Evolutionary conservation across 225 moss, liverwort and hornwort genomes (phyloP), one percentile per base, ranked within the genome.

Genomic region (Thuidium tamariscinum): DNA sequence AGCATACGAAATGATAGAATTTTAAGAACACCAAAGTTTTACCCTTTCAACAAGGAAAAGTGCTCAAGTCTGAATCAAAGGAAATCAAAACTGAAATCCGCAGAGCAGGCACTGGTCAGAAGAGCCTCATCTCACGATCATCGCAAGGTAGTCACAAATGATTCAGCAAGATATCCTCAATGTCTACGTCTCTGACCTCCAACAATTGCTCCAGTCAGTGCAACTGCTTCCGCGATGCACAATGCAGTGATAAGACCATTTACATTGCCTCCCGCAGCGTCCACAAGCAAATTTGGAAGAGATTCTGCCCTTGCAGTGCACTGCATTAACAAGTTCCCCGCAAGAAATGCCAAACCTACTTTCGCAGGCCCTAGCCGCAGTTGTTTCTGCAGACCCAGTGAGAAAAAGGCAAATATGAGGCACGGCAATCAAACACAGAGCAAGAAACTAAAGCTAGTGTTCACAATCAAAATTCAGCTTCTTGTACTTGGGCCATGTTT

Each of bases 121-220:
- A 75, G 63, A 69, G 77, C 66, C 66, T 52, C 59, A 61, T 79
- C 61, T 82, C 82, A 85, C 41, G 74, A 83, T 76, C 37, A 63
- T 63, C 39, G 63, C 65, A 85, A 86, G 54, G n/a, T 77, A 71
- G 77, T 54, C 82, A 89, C 68, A 86, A 41, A 62, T 85, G 77
- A 44, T 77, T 76, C 63, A 77, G 49, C 67, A 77, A 76, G 39
- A 81, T 71, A 27, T 71, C 48, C 34, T 39, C 13, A 79, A 82
- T 57, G 61, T 39, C n/a, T 82, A 83, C n/a, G 69, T 62, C 76
- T 77, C 93, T 87, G 54, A 94, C 93, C 93, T 91, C 91, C 94
- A 87, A 94, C 94, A 83, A 93, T 90, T 85, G 94, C 94, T 88
- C 94, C 94, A 75, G 92, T 92, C 37, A 94, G 86, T 84, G 94